Evolutionary conservation across 306 rosid species (phyloP), one percentile per base, ranked within the genome.

Genomic region (Vigna trinervia): DNA sequence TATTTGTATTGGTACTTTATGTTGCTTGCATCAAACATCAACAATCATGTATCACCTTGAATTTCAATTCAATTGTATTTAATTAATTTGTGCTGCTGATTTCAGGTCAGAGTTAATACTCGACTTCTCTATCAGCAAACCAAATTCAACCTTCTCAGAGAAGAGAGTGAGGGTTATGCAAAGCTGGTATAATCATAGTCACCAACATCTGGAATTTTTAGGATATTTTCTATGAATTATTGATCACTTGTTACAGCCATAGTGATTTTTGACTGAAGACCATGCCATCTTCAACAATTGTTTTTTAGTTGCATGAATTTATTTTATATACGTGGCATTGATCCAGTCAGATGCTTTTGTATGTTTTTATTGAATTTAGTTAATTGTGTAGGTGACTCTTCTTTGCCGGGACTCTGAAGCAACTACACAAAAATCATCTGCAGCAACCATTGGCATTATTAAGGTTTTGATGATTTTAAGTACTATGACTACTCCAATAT

Each of bases 151-250:
- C 98, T 95, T 84, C 97, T 95, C 41, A 90, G 98, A 69, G 98
- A 95, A 88, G 98, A 95, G 85, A 95, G 97, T n/a, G 98, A 95
- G 89, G 98, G 98, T 85, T 95, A 95, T 83, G 98, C 98, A 68
- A 95, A 95, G 80, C 89, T 95, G 97, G 98, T 95, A 90, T 74
- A 84, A 26, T 79, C 56, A 26, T 43, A 56, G 17, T 41, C 75
- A 39, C 77, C 15, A 74, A 26, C 64, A 54, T 54, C 68, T 65
- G 56, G 39, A 11, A 22, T 15, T 73, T 59, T 60, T 39, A 34
- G 71, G 17, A 54, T 36, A 69, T 59, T 67, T 68, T 73, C 41
- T 58, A 12, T 46, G 78, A 39, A 68, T 73, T 47, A 23, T 67
- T 68, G 56, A 30, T 32, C 17, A 79, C 69, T 12, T 60, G n/a